Conservation (phyloP, 148 eudicot species). For the Vaccinium myrtillus region DNA sequence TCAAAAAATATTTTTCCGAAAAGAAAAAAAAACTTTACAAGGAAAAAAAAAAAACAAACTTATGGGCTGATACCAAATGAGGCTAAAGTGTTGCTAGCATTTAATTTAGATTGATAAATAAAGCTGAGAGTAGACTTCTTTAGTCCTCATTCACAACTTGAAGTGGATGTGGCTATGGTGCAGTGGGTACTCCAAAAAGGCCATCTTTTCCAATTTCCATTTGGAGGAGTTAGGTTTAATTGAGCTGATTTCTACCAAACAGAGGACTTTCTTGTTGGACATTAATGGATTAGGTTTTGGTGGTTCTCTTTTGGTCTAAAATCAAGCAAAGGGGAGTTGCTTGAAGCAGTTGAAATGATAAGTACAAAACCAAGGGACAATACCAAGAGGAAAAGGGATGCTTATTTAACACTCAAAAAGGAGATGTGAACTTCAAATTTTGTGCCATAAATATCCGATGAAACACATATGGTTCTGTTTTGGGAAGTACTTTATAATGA, state of each 20-base stretch:
- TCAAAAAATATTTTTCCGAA: neutral
- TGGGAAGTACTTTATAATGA: no score
- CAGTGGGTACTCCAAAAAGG: neutral
- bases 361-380: neutral
- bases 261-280: constrained; percentile 3
- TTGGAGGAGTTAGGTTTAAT: neutral
- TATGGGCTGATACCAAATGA: neutral
- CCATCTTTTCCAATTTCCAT: neutral
- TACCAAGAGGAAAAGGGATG: neutral
- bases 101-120: neutral
- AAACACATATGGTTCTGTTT: no score
- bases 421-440: neutral
- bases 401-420: neutral
- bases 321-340: neutral
- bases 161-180: neutral
- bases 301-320: constrained; percentile 5
- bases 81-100: neutral
- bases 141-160: neutral
- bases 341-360: neutral
- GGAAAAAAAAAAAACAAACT: no score
- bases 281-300: neutral
- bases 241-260: constrained; percentile 1
- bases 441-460: neutral
- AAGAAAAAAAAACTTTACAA: neutral
- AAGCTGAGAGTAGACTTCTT: neutral